Conservation (phyloP, 2,329 filamentous ascomycete species). For the Clonostachys rosea region DNA sequence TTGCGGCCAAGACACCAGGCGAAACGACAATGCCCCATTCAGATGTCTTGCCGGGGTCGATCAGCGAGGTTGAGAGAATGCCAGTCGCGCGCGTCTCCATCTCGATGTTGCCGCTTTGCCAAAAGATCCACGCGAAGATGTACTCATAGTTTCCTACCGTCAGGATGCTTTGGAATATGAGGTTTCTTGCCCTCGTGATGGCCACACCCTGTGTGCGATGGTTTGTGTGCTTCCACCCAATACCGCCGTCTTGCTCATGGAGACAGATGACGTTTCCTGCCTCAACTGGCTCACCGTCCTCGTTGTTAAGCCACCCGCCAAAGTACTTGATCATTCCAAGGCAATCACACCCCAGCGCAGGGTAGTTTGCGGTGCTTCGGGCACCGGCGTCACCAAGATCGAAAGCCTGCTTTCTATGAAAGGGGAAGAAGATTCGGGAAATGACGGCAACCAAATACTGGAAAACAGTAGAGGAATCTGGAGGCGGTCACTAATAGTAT, state of each 20-base stretch:
- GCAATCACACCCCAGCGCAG: constrained; percentile 64
- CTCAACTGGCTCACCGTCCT: constrained; percentile 9
- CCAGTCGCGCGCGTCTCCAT: constrained; percentile 21
- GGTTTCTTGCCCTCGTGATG: constrained; percentile 43
- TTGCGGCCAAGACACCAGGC: constrained; percentile 53
- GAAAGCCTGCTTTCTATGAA: constrained; percentile 63
- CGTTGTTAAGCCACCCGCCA: constrained; percentile 12
- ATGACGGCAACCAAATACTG: neutral
- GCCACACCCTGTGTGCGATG: constrained; percentile 49
- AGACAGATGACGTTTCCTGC: constrained; percentile 13
- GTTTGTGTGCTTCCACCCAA: constrained; percentile 56
- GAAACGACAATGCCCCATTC: constrained; percentile 52
- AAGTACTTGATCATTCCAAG: constrained; percentile 39
- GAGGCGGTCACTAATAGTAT: neutral
- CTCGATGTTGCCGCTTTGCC: constrained; percentile 35
- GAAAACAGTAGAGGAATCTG: neutral
- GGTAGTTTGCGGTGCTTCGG: constrained; percentile 61
- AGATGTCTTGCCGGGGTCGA: constrained; percentile 38
- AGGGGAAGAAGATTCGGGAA: constrained; percentile 29
- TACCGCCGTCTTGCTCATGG: constrained; percentile 29
- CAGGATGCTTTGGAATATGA: constrained; percentile 54
- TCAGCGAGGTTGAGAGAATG: constrained; percentile 31
- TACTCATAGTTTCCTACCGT: constrained; percentile 58
- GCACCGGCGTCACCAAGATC: constrained; percentile 65
- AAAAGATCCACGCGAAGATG: constrained; percentile 30